phyloP scores from a whole-genome alignment of 2,329 filamentous ascomycete genomes.

The Hymenotorrendiella dingleyae region DNA sequence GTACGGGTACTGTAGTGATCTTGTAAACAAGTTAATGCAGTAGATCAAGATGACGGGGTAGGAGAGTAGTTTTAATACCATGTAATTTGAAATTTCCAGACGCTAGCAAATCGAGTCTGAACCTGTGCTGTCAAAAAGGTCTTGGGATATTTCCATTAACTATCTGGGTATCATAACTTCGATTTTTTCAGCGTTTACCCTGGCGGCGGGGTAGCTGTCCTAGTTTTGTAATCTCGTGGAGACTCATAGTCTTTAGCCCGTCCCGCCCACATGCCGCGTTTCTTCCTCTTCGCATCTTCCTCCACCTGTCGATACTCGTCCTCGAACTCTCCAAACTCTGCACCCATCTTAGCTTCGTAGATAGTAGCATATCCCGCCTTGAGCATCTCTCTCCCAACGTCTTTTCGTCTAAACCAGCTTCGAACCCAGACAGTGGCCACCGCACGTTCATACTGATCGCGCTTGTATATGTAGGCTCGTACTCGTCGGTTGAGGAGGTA shows the following conservation, averaged over 20 bases:
- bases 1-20: too few species aligned
- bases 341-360: conserved; percentile 87
- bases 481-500: conserved; percentile 70
- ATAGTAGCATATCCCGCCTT: conserved; percentile 78
- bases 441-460: conserved; percentile 88
- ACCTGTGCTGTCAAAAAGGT: too few species aligned
- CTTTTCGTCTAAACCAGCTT: conserved; percentile 57
- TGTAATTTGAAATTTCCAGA: too few species aligned
- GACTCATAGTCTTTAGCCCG: conserved; percentile 64
- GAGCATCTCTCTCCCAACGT: conserved; percentile 88
- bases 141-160: too few species aligned
- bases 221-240: conserved; percentile 79
- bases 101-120: too few species aligned
- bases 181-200: conserved; percentile 26
- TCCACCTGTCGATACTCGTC: conserved; percentile 61
- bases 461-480: conserved; percentile 73
- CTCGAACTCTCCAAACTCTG: conserved; percentile 75
- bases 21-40: too few species aligned
- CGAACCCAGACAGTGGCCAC: conserved; percentile 80
- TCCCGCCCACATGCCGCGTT: conserved; percentile 70
- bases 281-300: conserved; percentile 56
- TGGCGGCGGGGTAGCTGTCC: conserved; percentile 35
- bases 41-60: too few species aligned
- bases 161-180: conserved; percentile 12
- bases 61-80: too few species aligned